A percentile compares a stretch with the other conserved stretches of the same genome.
Conservation (phyloP, 768 basidiomycete genomes). For the Collybia nuda region DNA sequence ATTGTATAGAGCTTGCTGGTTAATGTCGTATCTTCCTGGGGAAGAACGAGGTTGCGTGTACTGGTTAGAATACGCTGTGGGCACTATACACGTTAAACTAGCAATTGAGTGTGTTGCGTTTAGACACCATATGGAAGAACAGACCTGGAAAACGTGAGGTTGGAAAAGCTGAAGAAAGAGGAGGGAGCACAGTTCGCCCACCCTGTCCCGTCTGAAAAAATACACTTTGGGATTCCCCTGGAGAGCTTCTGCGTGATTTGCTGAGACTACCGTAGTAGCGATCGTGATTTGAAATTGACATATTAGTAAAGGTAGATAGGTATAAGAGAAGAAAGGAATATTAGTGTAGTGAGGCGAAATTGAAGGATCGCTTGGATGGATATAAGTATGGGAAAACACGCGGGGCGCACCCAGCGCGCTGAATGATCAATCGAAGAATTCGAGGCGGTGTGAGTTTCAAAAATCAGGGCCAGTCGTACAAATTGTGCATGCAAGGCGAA, state of each 20-base stretch:
- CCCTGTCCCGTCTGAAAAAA: conserved; percentile 82
- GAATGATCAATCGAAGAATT: conserved; percentile 19
- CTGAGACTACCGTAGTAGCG: conserved; percentile 65
- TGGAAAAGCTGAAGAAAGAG: conserved; percentile 83
- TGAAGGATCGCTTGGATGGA: conserved; percentile 44
- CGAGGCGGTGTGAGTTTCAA: conserved; percentile 36
- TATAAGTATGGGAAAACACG: conserved; percentile 43
- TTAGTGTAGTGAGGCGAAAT: conserved; percentile 44
- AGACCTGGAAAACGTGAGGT: conserved; percentile 90
- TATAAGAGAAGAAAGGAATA: conserved; percentile 57
- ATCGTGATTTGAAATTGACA: conserved; percentile 73
- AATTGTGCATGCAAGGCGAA: conserved; percentile 47
- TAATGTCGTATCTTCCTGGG: conserved; percentile 59
- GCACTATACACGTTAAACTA: conserved; percentile 56
- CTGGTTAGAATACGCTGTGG: conserved; percentile 51
- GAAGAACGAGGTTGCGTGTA: conserved; percentile 68
- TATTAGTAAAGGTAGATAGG: conserved; percentile 62
- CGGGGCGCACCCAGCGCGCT: conserved; percentile 15
- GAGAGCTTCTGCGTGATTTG: conserved; percentile 69
- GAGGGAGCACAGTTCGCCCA: conserved; percentile 88
- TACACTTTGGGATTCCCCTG: conserved; percentile 62
- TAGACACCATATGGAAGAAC: conserved; percentile 57
- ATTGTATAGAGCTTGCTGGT: conserved; percentile 45
- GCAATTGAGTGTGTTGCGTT: conserved; percentile 56
- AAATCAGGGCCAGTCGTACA: conserved; percentile 42